phyloP scores from a whole-genome alignment of 192 early-diverging fungal species.

The Rhizophlyctis rosea region DNA sequence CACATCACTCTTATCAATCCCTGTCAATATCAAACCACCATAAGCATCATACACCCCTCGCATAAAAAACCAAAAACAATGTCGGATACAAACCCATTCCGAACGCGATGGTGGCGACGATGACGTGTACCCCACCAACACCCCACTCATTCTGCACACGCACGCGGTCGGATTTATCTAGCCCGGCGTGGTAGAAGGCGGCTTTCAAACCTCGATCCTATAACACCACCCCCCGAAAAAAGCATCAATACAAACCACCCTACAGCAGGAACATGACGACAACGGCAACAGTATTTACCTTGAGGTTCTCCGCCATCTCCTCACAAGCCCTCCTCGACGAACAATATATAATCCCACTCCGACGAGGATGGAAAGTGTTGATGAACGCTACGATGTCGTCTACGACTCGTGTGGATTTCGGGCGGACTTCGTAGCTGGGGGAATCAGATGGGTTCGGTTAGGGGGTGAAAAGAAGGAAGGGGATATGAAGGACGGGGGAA shows the following conservation, averaged over 20 bases:
- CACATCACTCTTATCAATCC: slow-evolving; percentile 93
- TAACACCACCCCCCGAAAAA: background rate
- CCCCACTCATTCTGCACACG: slow-evolving; percentile 85
- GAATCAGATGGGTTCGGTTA: too few species aligned
- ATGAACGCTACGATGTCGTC: slow-evolving; percentile 76
- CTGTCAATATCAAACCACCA: too few species aligned
- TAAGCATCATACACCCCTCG: too few species aligned
- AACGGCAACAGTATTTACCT: slow-evolving; percentile 19
- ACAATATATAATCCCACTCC: slow-evolving; percentile 94
- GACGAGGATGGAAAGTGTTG: slow-evolving; percentile 49
- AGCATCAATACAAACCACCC: background rate
- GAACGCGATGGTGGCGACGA: slow-evolving; percentile 96
- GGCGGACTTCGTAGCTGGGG: slow-evolving; percentile 48
- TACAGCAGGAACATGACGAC: background rate
- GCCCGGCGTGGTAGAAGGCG: slow-evolving; percentile 84
- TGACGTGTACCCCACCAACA: slow-evolving; percentile 65
- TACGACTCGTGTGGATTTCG: slow-evolving; percentile 62
- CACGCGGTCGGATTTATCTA: slow-evolving; percentile 73
- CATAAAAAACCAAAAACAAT: background rate
- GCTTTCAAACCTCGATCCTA: slow-evolving; percentile 56
- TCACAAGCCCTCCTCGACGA: slow-evolving; percentile 75
- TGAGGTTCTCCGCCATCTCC: slow-evolving; percentile 70
- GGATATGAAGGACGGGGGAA: background rate
- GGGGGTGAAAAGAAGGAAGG: slow-evolving; percentile 12
- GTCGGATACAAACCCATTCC: slow-evolving; percentile 71